Evolutionary conservation across 257 asterid genomes (phyloP), one percentile per base, ranked within the genome.

Genomic region (Primulina huaijiensis): DNA sequence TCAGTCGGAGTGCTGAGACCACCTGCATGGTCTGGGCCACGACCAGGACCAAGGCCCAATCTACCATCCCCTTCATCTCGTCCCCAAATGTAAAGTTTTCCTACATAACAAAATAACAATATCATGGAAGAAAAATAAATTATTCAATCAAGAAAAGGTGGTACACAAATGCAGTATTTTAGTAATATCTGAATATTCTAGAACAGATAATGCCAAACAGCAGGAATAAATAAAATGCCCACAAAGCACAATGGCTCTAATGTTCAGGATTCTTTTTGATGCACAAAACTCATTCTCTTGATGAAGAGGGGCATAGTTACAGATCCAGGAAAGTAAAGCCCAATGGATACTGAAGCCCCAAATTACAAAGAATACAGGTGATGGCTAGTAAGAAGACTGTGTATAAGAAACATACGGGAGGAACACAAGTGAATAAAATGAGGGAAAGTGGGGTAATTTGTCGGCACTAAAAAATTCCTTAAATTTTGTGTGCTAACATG

Each of bases 11-110:
- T 79, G 86, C 99, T 87, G 65, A 85, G 83, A 16, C 96, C 99
- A 50, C 99, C 99, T 4, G 96, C 95, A 73, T 78, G 79, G 80
- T 91, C 88, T 20, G 96, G 99, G 65, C 99, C 99, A 75, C 96
- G 93, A 60, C 86, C 81, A 56, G 99, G 96, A 8, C 99, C 97
- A 75, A 94, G 96, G 74, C 99, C 99, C 83, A 91, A 79, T 75
- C 99, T 84, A 79, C 99, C 97, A 74, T 94, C 99, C 55, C 99
- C 99, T 81, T 94, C 97, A 68, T 94, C 99, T 79, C 99, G 85
- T 14, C 97, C 99, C 99, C 99, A 94, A 58, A 84, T 84, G 82
- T 87, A 90, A 31, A 93, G 82, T 67, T 90, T 88, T 70, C 97
- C 99, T 93, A 69, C 73, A 74, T 23, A 23, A 23, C 25, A 23